Conservation (phyloP, 1,139 yeast genomes). For the Yamadazyma sp. region DNA sequence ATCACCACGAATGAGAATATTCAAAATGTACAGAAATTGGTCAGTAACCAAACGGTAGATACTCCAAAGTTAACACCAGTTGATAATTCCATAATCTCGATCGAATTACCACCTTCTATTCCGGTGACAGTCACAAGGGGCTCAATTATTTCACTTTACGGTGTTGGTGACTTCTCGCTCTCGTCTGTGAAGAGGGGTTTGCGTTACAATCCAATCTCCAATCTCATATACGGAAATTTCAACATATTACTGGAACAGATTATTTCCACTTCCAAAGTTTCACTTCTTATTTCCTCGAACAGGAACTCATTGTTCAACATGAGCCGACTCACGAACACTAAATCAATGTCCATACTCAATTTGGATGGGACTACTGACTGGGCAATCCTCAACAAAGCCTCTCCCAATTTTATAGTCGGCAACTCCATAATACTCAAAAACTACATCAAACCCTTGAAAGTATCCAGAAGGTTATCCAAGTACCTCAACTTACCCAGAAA, state of each 20-base stretch:
- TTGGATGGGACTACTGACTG: slow-evolving; percentile 63
- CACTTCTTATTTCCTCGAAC: slow-evolving; percentile 34
- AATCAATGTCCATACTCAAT: slow-evolving; percentile 26
- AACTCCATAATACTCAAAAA: slow-evolving; percentile 42
- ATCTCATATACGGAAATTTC: slow-evolving; percentile 42
- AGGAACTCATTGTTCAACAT: slow-evolving; percentile 18
- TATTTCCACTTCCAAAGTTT: slow-evolving; percentile 49
- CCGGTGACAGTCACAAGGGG: slow-evolving; percentile 51
- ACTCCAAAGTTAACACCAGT: slow-evolving; percentile 35
- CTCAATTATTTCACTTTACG: slow-evolving; percentile 49
- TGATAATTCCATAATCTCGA: slow-evolving; percentile 43
- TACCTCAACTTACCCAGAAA: slow-evolving; percentile 14
- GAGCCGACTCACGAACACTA: slow-evolving; percentile 16
- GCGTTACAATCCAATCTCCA: slow-evolving; percentile 35
- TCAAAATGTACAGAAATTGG: slow-evolving; percentile 19
- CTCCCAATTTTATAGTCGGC: slow-evolving; percentile 55
- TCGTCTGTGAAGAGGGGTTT: slow-evolving; percentile 29
- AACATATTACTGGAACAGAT: slow-evolving; percentile 39
- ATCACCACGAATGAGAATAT: slow-evolving; percentile 20
- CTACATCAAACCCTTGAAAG: slow-evolving; percentile 37
- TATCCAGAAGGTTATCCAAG: slow-evolving; percentile 36
- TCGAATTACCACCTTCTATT: slow-evolving; percentile 57
- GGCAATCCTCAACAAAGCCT: slow-evolving; percentile 51
- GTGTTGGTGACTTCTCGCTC: slow-evolving; percentile 23
- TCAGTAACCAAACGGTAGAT: slow-evolving; percentile 19